Evolutionary conservation across 2,329 filamentous ascomycete species (phyloP), one percentile per base, ranked within the genome.

Genomic region (Claviceps pazoutovae): DNA sequence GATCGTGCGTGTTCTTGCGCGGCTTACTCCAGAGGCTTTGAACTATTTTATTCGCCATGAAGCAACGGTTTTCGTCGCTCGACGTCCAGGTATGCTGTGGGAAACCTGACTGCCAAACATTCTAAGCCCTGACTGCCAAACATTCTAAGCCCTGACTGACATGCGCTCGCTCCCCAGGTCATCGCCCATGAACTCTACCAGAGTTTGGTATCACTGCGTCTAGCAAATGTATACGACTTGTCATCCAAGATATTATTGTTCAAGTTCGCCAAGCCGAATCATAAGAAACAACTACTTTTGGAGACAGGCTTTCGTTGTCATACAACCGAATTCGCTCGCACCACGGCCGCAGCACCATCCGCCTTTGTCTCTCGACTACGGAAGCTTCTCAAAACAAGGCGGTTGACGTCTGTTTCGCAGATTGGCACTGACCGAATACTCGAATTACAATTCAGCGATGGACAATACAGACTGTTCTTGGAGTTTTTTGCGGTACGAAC

Each of bases 241-340:
- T 95, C 88, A 56, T 89, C 89, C 57, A 89, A 91, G 64, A 96
- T 97, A 63, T 88, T 97, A 63, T 82, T 97, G 26, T 79, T 98
- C 68, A 97, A 96, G 65, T 93, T 98, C 64, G 83, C 89, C 51
- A 95, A 93, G 66, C 88, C 91, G 44, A 84, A 91, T 62, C 79
- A 84, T 58, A 89, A 90, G 68, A 84, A 93, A 64, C 91, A 97
- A 66, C 76, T 98, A 30, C 75, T 98, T 49, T 82, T 98, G 60
- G 93, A 98, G 66, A 93, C 88, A 1, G 93, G 93, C 34, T 98
- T 98, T 68, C 88, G 93, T 64, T 94, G 88, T 67, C 93, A 98
- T 65, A 75, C 97, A 53, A 97, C 93, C 36, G 82, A 85, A 60
- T 98, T 95, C 71, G 82, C 86, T 30, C 86, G 93, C 57, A 85